Percentiles rank a stretch among this genome's conserved stretches.
These are phyloP conservation scores for Remersonia thermophila DNA, from an alignment of 2,329 filamentous ascomycete species.

Conservation along the genomic window DNA sequence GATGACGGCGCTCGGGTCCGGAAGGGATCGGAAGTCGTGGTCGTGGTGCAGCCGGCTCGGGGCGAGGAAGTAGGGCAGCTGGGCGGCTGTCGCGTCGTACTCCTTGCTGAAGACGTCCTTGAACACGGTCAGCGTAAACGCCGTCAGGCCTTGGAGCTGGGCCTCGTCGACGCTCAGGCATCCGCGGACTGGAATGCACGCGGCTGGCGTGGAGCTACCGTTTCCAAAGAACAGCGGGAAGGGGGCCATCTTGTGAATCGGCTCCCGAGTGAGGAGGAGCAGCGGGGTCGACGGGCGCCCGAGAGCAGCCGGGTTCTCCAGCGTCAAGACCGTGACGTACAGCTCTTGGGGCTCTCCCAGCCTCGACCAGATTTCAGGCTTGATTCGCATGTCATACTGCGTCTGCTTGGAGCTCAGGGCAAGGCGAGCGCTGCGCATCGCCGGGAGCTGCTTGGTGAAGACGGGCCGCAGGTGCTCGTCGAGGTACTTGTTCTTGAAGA, in stretches of 20 bases:
- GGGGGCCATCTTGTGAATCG: conserved; percentile 49
- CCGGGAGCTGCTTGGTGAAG: conserved; percentile 58
- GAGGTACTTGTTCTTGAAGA: conserved; percentile 55
- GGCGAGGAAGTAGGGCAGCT: conserved; percentile 74
- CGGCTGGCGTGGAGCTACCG: conserved; percentile 45
- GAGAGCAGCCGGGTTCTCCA: conserved; percentile 44
- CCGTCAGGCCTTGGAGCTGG: conserved; percentile 44
- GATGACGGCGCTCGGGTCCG: conserved; percentile 28
- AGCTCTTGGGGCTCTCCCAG: conserved; percentile 39
- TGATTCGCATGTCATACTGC: conserved; percentile 65
- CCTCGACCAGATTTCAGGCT: conserved; percentile 60
- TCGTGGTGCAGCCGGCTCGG: conserved; percentile 33
- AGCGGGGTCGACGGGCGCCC: conserved; percentile 50
- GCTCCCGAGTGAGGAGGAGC: conserved; percentile 55
- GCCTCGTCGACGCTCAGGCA: conserved; percentile 32
- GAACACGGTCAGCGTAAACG: conserved; percentile 67
- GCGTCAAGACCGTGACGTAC: conserved; percentile 47
- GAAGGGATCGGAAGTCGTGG: conserved; percentile 14
- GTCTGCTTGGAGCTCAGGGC: conserved; percentile 66
- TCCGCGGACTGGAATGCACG: conserved; percentile 31
- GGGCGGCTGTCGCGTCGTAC: conserved; percentile 50
- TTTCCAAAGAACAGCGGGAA: conserved; percentile 64
- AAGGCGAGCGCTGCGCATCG: conserved; percentile 75
- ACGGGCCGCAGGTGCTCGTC: conserved; percentile 63
- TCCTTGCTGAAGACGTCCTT: conserved; percentile 80